Evolutionary conservation across 1,139 yeast species (phyloP).

Genomic region (Geotrichum fermentans): DNA sequence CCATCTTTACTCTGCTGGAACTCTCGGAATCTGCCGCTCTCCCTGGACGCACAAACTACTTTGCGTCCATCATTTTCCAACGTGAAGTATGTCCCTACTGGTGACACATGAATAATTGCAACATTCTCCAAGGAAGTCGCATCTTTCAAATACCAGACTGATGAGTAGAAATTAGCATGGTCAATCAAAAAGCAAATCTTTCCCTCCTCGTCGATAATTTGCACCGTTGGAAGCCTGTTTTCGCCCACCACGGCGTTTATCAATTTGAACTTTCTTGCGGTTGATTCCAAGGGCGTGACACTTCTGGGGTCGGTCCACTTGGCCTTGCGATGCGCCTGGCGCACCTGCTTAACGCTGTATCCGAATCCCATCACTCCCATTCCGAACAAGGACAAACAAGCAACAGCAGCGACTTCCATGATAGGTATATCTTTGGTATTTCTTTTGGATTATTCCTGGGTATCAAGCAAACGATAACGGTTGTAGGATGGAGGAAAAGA

Average conservation of each 20-base stretch:
- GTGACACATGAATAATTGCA: slow-evolving; percentile 6
- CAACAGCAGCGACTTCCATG: slow-evolving; percentile 15
- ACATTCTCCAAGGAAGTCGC: not conserved
- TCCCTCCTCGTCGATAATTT: slow-evolving; percentile 1
- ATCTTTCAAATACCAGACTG: slow-evolving; percentile 8
- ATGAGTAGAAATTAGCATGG: slow-evolving; percentile 8
- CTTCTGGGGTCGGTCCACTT: slow-evolving; percentile 13
- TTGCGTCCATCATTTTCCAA: not conserved
- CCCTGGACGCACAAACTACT: slow-evolving; percentile 1
- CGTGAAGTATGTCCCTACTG: slow-evolving; percentile 1
- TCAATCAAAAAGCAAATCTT: not conserved
- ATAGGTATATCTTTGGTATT: too few relatives aligned
- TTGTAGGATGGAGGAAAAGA: too few relatives aligned
- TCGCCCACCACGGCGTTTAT: not conserved
- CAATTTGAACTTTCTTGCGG: not conserved
- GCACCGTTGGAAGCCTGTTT: slow-evolving; percentile 2
- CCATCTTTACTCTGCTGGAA: not conserved
- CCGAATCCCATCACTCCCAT: slow-evolving; percentile 16
- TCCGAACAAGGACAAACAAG: slow-evolving; percentile 9
- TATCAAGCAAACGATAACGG: too few relatives aligned
- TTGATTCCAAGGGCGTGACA: slow-evolving; percentile 4
- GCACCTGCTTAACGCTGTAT: slow-evolving; percentile 5
- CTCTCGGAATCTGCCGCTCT: slow-evolving; percentile 12
- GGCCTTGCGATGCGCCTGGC: slow-evolving; percentile 2
- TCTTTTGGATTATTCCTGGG: too few relatives aligned